Evolutionary conservation across 164 flowering plant genomes (phyloP).

Genomic region (Magnolia officinalis): DNA sequence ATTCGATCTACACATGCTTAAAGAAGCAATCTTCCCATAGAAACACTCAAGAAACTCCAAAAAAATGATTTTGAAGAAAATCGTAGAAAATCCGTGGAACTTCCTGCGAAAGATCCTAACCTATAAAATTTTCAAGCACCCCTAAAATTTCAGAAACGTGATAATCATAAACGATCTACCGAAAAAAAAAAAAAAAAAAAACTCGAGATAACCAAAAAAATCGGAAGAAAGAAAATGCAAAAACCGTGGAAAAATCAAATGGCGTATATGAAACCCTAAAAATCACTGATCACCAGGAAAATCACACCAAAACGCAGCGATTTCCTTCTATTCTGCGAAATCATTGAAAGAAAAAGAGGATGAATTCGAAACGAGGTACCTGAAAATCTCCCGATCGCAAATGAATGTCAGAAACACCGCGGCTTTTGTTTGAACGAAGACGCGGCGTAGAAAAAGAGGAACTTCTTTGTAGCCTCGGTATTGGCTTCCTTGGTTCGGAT

Average conservation of each 20-base stretch:
- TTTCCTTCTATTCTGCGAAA: background rate
- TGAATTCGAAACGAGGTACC: background rate
- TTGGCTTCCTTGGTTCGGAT: constrained; percentile 3
- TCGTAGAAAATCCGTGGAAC: background rate
- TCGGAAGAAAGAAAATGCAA: background rate
- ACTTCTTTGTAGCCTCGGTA: background rate
- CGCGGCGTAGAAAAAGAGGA: background rate
- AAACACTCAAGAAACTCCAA: background rate
- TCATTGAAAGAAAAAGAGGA: background rate
- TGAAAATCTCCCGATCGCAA: background rate
- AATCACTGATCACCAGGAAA: background rate
- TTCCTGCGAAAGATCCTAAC: background rate
- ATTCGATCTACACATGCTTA: background rate
- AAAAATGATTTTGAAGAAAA: background rate
- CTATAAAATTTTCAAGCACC: background rate
- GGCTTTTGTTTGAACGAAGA: background rate
- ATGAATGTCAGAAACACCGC: background rate
- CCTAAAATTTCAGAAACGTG: background rate
- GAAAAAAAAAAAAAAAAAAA: background rate
- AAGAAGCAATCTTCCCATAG: background rate
- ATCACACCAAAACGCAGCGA: no score
- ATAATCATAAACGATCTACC: background rate
- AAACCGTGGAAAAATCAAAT: background rate
- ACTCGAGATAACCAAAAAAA: background rate
- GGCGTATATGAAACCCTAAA: background rate